A percentile compares a stretch with the other conserved stretches of the same genome.
These are phyloP conservation scores for Kernera saxatilis DNA, from an alignment of 345 rosid genomes.

Conservation along the genomic window DNA sequence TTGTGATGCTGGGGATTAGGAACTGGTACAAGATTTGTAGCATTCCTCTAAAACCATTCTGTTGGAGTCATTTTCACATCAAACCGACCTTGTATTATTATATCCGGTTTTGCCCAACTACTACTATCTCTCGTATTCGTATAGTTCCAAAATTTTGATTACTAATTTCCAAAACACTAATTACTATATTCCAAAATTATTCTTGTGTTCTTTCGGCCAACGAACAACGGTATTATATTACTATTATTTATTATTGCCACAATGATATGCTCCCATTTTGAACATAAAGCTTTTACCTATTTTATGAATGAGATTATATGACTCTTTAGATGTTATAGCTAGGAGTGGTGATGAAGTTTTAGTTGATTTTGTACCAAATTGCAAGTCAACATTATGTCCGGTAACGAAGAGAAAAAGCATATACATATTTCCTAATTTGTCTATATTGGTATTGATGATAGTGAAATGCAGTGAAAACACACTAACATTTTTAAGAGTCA, in stretches of 20 bases:
- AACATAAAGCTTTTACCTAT: background rate
- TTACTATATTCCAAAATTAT: background rate
- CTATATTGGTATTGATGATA: background rate
- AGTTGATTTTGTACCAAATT: background rate
- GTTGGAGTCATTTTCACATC: conserved; percentile 11
- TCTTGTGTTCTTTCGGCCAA: background rate
- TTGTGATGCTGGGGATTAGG: background rate
- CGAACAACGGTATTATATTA: no score
- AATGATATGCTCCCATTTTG: background rate
- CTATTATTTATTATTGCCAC: background rate
- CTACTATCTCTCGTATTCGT: background rate
- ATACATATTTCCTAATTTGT: no score
- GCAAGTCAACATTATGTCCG: background rate
- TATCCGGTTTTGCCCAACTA: background rate
- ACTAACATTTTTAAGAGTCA: background rate
- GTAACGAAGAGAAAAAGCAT: background rate
- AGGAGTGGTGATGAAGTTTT: background rate
- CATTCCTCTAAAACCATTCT: background rate
- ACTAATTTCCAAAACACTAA: background rate
- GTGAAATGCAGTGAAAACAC: background rate
- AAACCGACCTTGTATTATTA: background rate
- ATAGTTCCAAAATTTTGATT: background rate
- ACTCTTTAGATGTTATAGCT: background rate
- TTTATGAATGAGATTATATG: background rate
- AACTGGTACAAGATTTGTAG: background rate